Evolutionary conservation across 306 rosid species (phyloP).

Genomic region (Lablab purpureus): DNA sequence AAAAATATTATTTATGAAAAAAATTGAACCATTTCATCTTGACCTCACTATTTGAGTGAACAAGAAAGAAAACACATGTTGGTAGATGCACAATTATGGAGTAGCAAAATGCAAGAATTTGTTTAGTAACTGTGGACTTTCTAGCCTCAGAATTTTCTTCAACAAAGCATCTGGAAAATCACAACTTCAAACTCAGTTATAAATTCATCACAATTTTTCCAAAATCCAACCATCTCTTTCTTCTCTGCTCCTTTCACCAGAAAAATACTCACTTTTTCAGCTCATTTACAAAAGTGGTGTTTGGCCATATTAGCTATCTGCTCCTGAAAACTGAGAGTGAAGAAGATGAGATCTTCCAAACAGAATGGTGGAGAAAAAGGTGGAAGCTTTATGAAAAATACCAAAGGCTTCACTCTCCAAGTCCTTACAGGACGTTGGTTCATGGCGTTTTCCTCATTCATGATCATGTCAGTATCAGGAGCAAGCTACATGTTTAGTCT

Average conservation of each 20-base stretch:
- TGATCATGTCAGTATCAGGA: conserved; percentile 56
- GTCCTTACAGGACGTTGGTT: conserved; percentile 54
- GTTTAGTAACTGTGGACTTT: background rate
- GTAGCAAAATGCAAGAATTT: too few relatives aligned
- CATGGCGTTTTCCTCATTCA: conserved; percentile 54
- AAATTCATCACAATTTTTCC: background rate
- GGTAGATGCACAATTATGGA: background rate
- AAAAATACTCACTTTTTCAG: background rate
- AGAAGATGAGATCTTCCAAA: conserved; percentile 31
- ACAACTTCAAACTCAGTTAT: background rate
- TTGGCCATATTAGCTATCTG: background rate
- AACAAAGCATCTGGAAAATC: background rate
- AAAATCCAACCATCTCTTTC: background rate
- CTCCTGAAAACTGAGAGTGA: background rate
- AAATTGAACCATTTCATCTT: too few relatives aligned
- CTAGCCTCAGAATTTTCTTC: background rate
- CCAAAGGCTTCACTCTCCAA: conserved; percentile 39
- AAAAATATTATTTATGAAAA: too few relatives aligned
- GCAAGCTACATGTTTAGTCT: conserved; percentile 60
- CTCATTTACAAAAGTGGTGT: background rate
- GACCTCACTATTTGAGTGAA: background rate
- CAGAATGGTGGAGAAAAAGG: background rate
- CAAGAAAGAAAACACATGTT: background rate
- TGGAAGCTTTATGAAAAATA: background rate
- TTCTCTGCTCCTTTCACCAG: background rate